Evolutionary conservation across 768 basidiomycete genomes (phyloP), one percentile per base, ranked within the genome.

Genomic region (Cystobasidium onofrii): DNA sequence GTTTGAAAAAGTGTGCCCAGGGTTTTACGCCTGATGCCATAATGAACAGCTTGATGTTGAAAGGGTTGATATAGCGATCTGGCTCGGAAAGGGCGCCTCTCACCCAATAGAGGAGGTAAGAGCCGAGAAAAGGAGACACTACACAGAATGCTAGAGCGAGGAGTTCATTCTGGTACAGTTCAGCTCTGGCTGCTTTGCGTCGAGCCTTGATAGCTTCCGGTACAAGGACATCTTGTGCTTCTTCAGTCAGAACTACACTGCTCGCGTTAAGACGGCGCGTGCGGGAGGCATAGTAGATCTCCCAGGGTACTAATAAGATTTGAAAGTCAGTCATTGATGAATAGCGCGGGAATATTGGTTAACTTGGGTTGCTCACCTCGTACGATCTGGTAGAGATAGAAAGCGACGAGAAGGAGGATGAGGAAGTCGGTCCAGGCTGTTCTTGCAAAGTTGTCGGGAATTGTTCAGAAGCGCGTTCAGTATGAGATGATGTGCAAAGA

Each of bases 301-400:
- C 79, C 80, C 80, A 80, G 0, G 80, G 80, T 0, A 78, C 79
- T 79, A 73, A 20, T 27, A 1, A 39, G 9, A 6, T 27, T 29
- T 29, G 52, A 6, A n/a, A 25, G n/a, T 10, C 41, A 12, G 27
- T 17, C 25, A 44, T 7, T 54, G 27, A n/a, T 54, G 27, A 54
- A n/a, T n/a, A n/a, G 23, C 36, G 23, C 36, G 46, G 17, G 61
- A 39, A 1, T 12, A 31, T 3, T n/a, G n/a, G n/a, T n/a, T n/a
- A n/a, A n/a, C n/a, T n/a, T n/a, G n/a, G n/a, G n/a, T n/a, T 29
- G 64, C 77, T 34, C 61, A 78, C 78, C 78, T 34, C 78, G 79
- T 67, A 80, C 75, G 52, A 80, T 75, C 34, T 79, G 78, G 61
- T 76, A 79, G 43, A 80, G 74, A 75, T 79, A 80, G 69, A 76